Conservation (phyloP, 495 filamentous ascomycete genomes). For the Paragyromitra xinjiangensis region DNA sequence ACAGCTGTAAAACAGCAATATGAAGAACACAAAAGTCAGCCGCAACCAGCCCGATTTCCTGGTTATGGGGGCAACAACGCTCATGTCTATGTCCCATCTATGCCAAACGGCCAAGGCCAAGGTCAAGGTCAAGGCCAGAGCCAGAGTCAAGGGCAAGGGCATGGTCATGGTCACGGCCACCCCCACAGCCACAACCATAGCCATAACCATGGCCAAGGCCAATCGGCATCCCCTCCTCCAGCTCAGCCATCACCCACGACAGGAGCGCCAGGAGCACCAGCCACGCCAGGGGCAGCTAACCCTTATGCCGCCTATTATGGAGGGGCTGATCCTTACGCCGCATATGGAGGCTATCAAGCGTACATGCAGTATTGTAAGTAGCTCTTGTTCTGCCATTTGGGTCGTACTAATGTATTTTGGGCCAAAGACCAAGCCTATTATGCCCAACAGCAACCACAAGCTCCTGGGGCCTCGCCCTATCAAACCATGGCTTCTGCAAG, state of each 20-base stretch:
- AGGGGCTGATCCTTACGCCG: slow-evolving; percentile 83
- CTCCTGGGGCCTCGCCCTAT: slow-evolving; percentile 48
- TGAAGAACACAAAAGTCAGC: slow-evolving; percentile 85
- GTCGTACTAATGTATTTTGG: not conserved
- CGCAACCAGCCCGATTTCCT: slow-evolving; percentile 71
- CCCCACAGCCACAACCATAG: slow-evolving; percentile 38
- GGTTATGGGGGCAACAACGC: slow-evolving; percentile 65
- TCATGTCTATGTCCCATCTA: slow-evolving; percentile 49
- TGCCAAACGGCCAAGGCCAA: slow-evolving; percentile 57
- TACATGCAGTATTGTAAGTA: slow-evolving; percentile 72
- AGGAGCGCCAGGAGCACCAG: slow-evolving; percentile 56
- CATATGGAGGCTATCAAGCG: slow-evolving; percentile 83
- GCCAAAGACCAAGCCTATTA: slow-evolving; percentile 55
- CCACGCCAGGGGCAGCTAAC: slow-evolving; percentile 64
- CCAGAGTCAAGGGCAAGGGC: slow-evolving; percentile 54
- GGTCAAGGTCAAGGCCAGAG: slow-evolving; percentile 49
- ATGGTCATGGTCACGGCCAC: slow-evolving; percentile 39
- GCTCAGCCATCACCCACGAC: slow-evolving; percentile 58
- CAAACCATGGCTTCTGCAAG: slow-evolving; percentile 42
- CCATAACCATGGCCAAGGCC: slow-evolving; percentile 48
- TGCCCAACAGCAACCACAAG: slow-evolving; percentile 50
- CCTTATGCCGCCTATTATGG: slow-evolving; percentile 87
- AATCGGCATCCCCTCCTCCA: slow-evolving; percentile 57
- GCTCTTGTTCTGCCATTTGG: not conserved
- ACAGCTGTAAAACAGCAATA: slow-evolving; percentile 84